Evolutionary conservation across 768 basidiomycete species (phyloP), one percentile per base, ranked within the genome.

Genomic region (Calocybe indica): DNA sequence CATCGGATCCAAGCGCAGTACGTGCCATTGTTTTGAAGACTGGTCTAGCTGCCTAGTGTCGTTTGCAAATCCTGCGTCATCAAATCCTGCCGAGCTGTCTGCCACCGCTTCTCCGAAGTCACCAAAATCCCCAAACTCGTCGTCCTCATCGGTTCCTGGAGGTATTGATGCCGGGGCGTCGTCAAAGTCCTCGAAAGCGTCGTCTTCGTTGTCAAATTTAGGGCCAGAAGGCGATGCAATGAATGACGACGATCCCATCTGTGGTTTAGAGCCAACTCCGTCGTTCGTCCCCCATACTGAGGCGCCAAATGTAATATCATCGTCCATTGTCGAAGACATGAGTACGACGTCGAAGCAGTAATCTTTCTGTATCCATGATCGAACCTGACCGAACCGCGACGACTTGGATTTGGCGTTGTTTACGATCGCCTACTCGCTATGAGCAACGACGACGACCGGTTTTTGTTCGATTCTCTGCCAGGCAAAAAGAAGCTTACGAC

Each of bases 41-140:
- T 22, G 22, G 4, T 22, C 22, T 22, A 22, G 22, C 50, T 53
- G 50, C 39, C 65, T 66, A 8, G 62, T 63, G 38, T 72, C 75
- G 29, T 75, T 67, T 4, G 4, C 4, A 22, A 22, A 22, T 4
- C 68, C 75, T 38, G 74, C 64, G 57, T 68, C 68, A 43, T 55
- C 65, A 58, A 78, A 72, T 13, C 52, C 61, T 10, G 51, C 58
- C 15, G 55, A 58, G 32, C 66, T 70, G 13, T 52, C 60, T 52
- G 80, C 77, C 13, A 59, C 58, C 61, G 75, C 80, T 52, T 88
- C 88, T 55, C 82, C 88, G 63, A 92, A 92, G 58, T 92, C 92
- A 12, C 85, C 89, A 64, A 92, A 92, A 55, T 92, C 89, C 43
- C 82, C 88, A 64, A 90, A 90, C 49, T 90, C 88, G 55, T 90